Conservation (phyloP, 1,284 basidiomycete species). For the Pseudozyma sp. region DNA sequence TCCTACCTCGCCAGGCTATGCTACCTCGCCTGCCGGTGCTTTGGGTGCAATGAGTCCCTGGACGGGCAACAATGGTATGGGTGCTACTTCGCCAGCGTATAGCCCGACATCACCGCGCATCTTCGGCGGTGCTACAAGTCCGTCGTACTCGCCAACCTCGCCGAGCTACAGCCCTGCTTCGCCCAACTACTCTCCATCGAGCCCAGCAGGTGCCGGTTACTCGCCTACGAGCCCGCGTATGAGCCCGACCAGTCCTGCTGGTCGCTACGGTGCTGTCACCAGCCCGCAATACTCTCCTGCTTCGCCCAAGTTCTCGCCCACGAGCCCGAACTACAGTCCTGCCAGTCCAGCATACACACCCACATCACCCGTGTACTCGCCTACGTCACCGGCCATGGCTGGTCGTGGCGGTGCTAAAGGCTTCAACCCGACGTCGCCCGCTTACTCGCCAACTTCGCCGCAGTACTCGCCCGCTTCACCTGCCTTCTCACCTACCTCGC, state of each 20-base stretch:
- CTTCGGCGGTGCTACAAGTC: conserved; percentile 79
- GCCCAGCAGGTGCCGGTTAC: conserved; percentile 60
- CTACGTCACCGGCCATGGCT: conserved; percentile 43
- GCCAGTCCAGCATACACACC: conserved; percentile 72
- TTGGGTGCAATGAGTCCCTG: conserved; percentile 74
- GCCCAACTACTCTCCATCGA: conserved; percentile 62
- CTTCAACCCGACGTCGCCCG: conserved; percentile 55
- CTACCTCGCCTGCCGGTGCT: conserved; percentile 71
- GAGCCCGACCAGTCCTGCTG: conserved; percentile 60
- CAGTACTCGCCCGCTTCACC: conserved; percentile 64
- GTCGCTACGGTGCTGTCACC: conserved; percentile 72
- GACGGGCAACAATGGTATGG: conserved; percentile 73
- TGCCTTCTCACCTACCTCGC: conserved; percentile 85
- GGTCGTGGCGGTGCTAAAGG: conserved; percentile 46
- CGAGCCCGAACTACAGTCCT: conserved; percentile 58
- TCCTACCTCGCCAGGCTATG: conserved; percentile 60
- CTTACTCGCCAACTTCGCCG: conserved; percentile 65
- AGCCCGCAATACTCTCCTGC: conserved; percentile 66
- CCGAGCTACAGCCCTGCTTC: conserved; percentile 64
- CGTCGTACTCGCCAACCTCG: conserved; percentile 72
- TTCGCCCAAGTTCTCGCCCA: conserved; percentile 58
- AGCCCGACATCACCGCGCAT: conserved; percentile 73
- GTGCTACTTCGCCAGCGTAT: conserved; percentile 72
- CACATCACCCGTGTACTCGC: conserved; percentile 65
- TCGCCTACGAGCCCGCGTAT: conserved; percentile 64